A percentile compares a stretch with the other conserved stretches of the same genome.
Evolutionary conservation across 805 yeast genomes (phyloP).

Genomic region (Lachancea meyersii): DNA sequence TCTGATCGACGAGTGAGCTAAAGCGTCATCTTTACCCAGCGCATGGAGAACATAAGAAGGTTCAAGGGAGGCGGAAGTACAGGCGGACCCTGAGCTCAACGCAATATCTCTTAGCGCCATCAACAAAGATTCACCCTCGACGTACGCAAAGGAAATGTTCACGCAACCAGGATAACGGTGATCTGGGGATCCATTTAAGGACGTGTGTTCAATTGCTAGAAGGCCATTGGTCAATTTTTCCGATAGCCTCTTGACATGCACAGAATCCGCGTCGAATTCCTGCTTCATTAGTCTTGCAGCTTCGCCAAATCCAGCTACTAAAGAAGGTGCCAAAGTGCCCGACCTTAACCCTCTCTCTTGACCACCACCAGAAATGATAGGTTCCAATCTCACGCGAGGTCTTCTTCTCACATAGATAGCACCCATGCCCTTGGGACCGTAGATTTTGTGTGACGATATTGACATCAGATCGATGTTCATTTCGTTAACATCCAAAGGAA

Average conservation of each 20-base stretch:
- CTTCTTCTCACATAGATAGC: constrained; percentile 94
- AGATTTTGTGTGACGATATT: constrained; percentile 90
- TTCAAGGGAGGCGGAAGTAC: constrained; percentile 97
- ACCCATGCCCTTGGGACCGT: constrained; percentile 98
- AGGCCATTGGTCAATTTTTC: constrained; percentile 66
- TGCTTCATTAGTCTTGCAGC: constrained; percentile 78
- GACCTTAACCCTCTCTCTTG: constrained; percentile 97
- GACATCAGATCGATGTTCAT: constrained; percentile 91
- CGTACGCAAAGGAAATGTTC: constrained; percentile 91
- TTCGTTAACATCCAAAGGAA: constrained; percentile 86
- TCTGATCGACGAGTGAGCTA: constrained; percentile 97
- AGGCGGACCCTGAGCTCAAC: constrained; percentile 92
- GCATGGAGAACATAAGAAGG: constrained; percentile 97
- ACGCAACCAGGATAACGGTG: constrained; percentile 90
- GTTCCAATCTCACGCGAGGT: constrained; percentile 95
- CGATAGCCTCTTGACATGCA: constrained; percentile 66
- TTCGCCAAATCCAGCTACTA: constrained; percentile 94
- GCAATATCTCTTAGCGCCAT: constrained; percentile 99
- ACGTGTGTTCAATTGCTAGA: constrained; percentile 79
- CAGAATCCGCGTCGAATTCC: constrained; percentile 69
- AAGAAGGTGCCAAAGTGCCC: constrained; percentile 96
- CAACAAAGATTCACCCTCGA: constrained; percentile 94
- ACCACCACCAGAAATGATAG: constrained; percentile 95
- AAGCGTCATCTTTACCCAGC: constrained; percentile 94
- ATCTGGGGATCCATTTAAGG: constrained; percentile 74